Percentiles rank a stretch among this genome's conserved stretches.
Evolutionary conservation across 371 early-diverging fungal species (phyloP).

Genomic region (Rhizopus microsporus): DNA sequence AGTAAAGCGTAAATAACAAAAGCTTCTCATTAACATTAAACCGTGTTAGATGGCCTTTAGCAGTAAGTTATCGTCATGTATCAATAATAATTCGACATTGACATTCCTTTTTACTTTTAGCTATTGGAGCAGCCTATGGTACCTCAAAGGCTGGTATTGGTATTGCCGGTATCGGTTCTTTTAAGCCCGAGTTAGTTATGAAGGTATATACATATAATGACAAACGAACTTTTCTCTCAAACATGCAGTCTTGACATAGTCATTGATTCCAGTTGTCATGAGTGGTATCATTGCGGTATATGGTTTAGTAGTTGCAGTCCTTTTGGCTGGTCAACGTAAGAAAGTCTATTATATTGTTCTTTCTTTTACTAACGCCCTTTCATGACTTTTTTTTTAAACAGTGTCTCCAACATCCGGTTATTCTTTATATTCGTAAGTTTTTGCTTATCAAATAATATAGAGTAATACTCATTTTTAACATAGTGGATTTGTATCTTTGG

Average conservation of each 20-base stretch:
- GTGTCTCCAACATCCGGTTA: constrained; percentile 59
- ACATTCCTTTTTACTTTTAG: constrained; percentile 37
- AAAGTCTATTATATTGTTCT: background rate
- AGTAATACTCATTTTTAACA: background rate
- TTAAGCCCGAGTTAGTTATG: constrained; percentile 88
- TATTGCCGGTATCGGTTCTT: constrained; percentile 84
- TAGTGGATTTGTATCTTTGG: constrained; percentile 83
- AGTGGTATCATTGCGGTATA: constrained; percentile 94
- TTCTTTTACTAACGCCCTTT: background rate
- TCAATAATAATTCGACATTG: background rate
- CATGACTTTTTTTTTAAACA: constrained; percentile 34
- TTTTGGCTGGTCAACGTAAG: constrained; percentile 78
- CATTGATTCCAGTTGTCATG: constrained; percentile 90
- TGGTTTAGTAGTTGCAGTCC: constrained; percentile 85
- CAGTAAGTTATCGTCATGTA: constrained; percentile 25
- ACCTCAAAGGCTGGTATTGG: constrained; percentile 92
- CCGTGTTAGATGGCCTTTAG: constrained; percentile 41
- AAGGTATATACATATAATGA: constrained; percentile 47
- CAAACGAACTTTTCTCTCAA: background rate
- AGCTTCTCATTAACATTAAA: constrained; percentile 4
- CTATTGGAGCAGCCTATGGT: constrained; percentile 92
- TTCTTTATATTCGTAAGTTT: constrained; percentile 45
- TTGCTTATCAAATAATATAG: background rate
- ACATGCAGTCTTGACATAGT: constrained; percentile 20
- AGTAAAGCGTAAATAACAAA: background rate